Base-by-base conservation (phyloP, 306 rosid genomes). In the Ziziphus jujuba region DNA sequence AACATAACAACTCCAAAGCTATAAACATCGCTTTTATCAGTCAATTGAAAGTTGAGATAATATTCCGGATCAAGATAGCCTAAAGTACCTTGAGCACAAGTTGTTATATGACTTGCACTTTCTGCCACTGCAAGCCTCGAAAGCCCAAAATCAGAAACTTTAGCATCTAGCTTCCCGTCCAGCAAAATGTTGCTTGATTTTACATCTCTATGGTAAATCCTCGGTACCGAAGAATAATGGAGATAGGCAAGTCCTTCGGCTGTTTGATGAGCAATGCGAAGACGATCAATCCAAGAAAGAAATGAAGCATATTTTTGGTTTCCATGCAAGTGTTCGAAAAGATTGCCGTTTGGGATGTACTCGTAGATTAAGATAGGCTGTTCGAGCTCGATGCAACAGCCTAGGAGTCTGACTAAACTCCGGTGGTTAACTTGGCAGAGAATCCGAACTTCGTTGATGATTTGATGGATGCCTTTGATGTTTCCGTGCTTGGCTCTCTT, bases 21-120 rank as follows among this genome's bases (percentile, higher is more conserved):
- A 21, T 85, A 85, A 47, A 85, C 87, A 31, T 85, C 90, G n/a
- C 87, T 85, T 81, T 86, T 82, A 73, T 86, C 87, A 0, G 85
- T 77, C 21, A 82, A 64, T 14, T 86, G 85, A n/a, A 82, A 82
- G 70, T 78, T 80, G 0, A 59, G 44, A 28, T 78, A 78, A 38
- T 82, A 86, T 16, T 86, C 82, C 0, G 87, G 91, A 11, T 86
- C 91, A 0, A 86, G 75, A 36, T 86, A 86, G 9, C 91, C 86
- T 0, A 77, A 53, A 6, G 91, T 77, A 16, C 86, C 91, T 34
- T 82, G 87, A 0, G 86, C 87, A 64, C 76, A 72, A 0, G 90
- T 82, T 53, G 72, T 74, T 2, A 85, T 74, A 12, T 82, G 84
- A 15, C 72, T 77, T 14, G 67, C n/a, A n/a, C n/a, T 72, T 50